Base-by-base conservation (phyloP, 1,284 basidiomycete genomes). In the Melampsora americana region DNA sequence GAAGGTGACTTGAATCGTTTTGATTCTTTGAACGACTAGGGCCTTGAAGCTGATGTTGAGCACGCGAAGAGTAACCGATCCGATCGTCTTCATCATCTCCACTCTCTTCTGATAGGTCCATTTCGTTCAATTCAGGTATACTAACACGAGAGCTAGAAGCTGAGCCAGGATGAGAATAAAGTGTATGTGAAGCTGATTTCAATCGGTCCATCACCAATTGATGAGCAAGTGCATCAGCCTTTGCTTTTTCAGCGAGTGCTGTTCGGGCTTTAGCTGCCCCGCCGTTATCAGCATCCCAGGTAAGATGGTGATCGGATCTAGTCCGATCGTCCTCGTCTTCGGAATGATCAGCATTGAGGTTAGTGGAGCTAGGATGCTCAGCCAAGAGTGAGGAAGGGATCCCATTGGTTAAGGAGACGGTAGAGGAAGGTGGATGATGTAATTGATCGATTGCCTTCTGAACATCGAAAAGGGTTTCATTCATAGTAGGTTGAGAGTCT, bases 101-200 rank as follows among this genome's bases (percentile, higher is more conserved):
- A 80, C 91, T 92, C 82, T 92, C 90, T 80, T 92, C 91, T 80
- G 90, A 91, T 79, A 92, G 79, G 81, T 92, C 90, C 16, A 90
- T 77, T 53, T 69, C 76, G 20, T 87, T 88, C 69, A 86, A 69
- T 90, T 90, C 6, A 90, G 90, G 1, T 89, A 89, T 61, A 64
- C 77, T 65, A 61, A 69, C n/a, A 30, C 39, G 28, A 9, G 77
- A 59, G 73, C 64, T 66, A 32, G 69, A 56, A 69, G 69, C 39
- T 28, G 64, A 42, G n/a, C 46, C 48, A 42, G 65, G 65, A 46
- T 26, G 16, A 18, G 28, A 42, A 2, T 64, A 53, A 42, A 69
- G 48, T 6, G 69, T 35, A 26, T 56, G 42, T 56, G 66, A 77
- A 20, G 59, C 50, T 35, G 28, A 71, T 69, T 65, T 61, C 9